Base-by-base conservation (phyloP, 208 protist genomes). In the Porcisia deanei region DNA sequence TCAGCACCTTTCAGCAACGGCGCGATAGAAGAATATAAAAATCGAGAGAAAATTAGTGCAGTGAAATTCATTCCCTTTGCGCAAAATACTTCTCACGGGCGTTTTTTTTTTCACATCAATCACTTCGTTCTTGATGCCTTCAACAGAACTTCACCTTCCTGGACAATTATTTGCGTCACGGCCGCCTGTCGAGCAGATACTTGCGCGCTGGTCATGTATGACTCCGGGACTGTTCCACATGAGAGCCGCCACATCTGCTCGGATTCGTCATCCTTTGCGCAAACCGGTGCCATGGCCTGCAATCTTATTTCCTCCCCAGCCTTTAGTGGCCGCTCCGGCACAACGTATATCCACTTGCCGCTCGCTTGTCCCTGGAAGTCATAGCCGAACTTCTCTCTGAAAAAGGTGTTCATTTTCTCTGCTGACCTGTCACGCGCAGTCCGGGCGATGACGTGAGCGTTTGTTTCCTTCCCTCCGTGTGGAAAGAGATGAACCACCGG, bases 231-330 rank as follows among this genome's bases (percentile, higher is more conserved):
- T 0, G 82, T 83, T 18, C 90, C 94, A 69, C 91, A 97, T 7
- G 90, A 94, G 10, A 97, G 85, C 1, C 83, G 84, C 91, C 94
- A 97, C 91, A 97, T 97, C 73, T 96, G 92, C 61, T 49, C 80
- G n/a, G 74, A 77, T 72, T 95, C 91, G 54, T 75, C 86, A 70
- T 97, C 91, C 39, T 83, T 88, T 43, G 91, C 88, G 81, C 94
- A 97, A 2, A 96, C 90, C 14, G 94, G 94, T 14, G 94, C 91
- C 94, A 97, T 97, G 34, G 88, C 88, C 78, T 97, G 94, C 65
- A 96, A 45, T 22, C 74, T 66, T 12, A 97, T 82, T 75, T 93
- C 91, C 66, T 96, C 94, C 18, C 91, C 91, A 1, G 88, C 89
- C 34, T 70, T 69, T 37, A 97, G 80, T 3, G 82, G 45, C 4